Conservation (phyloP, 2,329 filamentous ascomycete species). For the Colletotrichum sp. region DNA sequence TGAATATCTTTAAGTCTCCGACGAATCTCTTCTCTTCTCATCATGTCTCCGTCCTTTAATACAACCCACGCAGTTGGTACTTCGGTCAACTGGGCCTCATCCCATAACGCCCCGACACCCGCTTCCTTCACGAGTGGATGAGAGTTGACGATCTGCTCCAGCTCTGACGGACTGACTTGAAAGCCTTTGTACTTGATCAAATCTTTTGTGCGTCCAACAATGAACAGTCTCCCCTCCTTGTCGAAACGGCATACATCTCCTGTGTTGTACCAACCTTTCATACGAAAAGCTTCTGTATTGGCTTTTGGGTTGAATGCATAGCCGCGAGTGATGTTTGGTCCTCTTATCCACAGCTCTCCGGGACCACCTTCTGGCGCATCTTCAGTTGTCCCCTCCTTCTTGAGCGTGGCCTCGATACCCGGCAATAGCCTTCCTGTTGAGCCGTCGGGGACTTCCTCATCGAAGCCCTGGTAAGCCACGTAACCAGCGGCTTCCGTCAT, state of each 20-base stretch:
- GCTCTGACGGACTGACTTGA: constrained; percentile 41
- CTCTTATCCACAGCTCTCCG: constrained; percentile 48
- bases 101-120: constrained; percentile 38
- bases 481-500: constrained; percentile 51
- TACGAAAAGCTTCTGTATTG: constrained; percentile 39
- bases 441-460: constrained; percentile 35
- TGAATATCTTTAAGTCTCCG: constrained; percentile 17
- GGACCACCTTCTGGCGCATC: constrained; percentile 39
- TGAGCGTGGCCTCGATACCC: constrained; percentile 42
- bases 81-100: constrained; percentile 42
- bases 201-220: constrained; percentile 44
- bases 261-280: constrained; percentile 47
- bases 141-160: constrained; percentile 39
- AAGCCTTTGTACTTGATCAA: constrained; percentile 49
- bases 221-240: constrained; percentile 32
- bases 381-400: constrained; percentile 38
- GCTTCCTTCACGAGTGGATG: constrained; percentile 40
- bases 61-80: constrained; percentile 43
- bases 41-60: constrained; percentile 25
- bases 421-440: constrained; percentile 40
- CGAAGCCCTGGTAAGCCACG: constrained; percentile 42
- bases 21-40: background rate
- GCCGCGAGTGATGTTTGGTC: constrained; percentile 46
- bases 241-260: constrained; percentile 48
- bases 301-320: constrained; percentile 45